These are phyloP conservation scores for Elaeagnus macrophylla DNA, from an alignment of 306 rosid species.

Conservation along the genomic window DNA sequence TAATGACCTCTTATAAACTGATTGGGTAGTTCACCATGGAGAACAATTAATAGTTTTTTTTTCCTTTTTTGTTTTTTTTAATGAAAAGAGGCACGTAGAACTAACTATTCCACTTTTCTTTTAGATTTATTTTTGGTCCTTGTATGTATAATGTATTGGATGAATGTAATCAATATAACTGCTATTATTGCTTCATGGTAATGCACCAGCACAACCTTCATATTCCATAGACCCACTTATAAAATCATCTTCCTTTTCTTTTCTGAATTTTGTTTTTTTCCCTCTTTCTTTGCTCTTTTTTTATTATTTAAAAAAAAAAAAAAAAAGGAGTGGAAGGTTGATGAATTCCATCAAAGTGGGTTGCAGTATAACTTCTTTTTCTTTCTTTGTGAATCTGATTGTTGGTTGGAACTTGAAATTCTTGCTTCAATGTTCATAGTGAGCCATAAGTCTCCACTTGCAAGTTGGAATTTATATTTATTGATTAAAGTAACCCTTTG, in stretches of 20 bases:
- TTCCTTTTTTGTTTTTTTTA: constrained; percentile 15
- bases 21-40: constrained; percentile 23
- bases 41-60: constrained; percentile 10
- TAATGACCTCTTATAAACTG: constrained; percentile 20
- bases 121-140: constrained; percentile 10
- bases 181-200: constrained; percentile 13
- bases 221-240: constrained; percentile 23
- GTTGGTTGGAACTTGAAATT: too few species aligned
- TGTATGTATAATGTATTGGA: constrained; percentile 24
- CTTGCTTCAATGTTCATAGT: constrained; percentile 42
- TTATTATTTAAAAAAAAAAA: constrained; percentile 26
- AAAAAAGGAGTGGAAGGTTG: not conserved
- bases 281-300: constrained; percentile 4
- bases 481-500: constrained; percentile 5
- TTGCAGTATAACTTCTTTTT: constrained; percentile 25
- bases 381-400: not conserved
- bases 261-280: constrained; percentile 29
- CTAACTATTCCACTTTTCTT: constrained; percentile 25
- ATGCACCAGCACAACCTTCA: constrained; percentile 14
- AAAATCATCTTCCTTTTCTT: constrained; percentile 30
- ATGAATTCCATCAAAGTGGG: too few species aligned
- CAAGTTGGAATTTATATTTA: constrained; percentile 17
- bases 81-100: constrained; percentile 37
- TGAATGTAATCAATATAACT: constrained; percentile 15
- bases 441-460: constrained; percentile 51